phyloP scores from a whole-genome alignment of 345 rosid species.

The Lepidium aucheri region DNA sequence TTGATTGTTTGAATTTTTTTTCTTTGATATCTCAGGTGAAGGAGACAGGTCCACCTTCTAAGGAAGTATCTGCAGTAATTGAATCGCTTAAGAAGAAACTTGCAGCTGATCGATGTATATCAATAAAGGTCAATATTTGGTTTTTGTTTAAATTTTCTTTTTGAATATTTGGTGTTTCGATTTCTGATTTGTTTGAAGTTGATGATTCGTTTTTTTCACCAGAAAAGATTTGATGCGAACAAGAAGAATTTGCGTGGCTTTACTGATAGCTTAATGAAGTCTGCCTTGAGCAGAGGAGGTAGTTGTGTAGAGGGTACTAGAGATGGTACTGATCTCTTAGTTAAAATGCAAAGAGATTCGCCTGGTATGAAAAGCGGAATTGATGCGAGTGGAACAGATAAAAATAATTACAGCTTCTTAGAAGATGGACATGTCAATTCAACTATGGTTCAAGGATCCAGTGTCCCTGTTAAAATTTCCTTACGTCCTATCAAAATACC shows the following conservation, averaged over 20 bases:
- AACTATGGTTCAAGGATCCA: slow-evolving; percentile 63
- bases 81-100: slow-evolving; percentile 62
- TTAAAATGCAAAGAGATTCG: slow-evolving; percentile 73
- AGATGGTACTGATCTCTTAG: slow-evolving; percentile 47
- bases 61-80: slow-evolving; percentile 49
- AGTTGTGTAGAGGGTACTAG: slow-evolving; percentile 29
- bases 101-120: slow-evolving; percentile 50
- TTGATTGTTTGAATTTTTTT: neutral
- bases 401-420: slow-evolving; percentile 36
- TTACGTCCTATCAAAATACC: slow-evolving; percentile 70
- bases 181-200: neutral
- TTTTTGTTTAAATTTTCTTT: neutral
- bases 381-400: slow-evolving; percentile 46
- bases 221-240: slow-evolving; percentile 84
- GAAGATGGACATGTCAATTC: slow-evolving; percentile 55
- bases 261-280: slow-evolving; percentile 42
- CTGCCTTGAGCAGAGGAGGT: slow-evolving; percentile 52
- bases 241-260: slow-evolving; percentile 46
- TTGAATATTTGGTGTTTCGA: neutral
- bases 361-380: slow-evolving; percentile 53
- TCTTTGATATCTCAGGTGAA: neutral
- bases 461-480: slow-evolving; percentile 65
- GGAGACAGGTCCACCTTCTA: slow-evolving; percentile 23
- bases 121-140: slow-evolving; percentile 41
- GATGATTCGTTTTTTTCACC: slow-evolving; percentile 13